These are phyloP conservation scores for Monosporascus sp. DNA, from an alignment of 2,329 filamentous ascomycete species.

Conservation along the genomic window DNA sequence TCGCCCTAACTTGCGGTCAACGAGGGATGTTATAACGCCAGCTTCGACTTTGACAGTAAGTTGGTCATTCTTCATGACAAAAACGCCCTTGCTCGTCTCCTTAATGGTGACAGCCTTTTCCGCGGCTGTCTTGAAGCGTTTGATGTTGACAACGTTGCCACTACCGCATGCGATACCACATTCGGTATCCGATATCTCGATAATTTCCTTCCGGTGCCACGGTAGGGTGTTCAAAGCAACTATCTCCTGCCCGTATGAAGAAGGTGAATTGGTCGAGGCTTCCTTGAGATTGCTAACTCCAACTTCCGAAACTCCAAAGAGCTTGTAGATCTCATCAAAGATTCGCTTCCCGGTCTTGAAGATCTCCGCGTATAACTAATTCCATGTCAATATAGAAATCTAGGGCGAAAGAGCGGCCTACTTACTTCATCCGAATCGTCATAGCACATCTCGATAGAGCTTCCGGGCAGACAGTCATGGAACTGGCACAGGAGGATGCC, in stretches of 20 bases:
- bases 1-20: conserved; percentile 66
- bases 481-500: conserved; percentile 88
- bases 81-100: conserved; percentile 55
- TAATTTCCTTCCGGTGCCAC: conserved; percentile 74
- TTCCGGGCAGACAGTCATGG: conserved; percentile 93
- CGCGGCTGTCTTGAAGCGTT: conserved; percentile 40
- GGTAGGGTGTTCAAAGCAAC: conserved; percentile 79
- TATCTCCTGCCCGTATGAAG: conserved; percentile 29
- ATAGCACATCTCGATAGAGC: conserved; percentile 96
- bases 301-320: conserved; percentile 56
- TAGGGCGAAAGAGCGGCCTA: neutral
- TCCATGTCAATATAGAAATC: neutral
- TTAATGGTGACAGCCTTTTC: conserved; percentile 46
- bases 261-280: too few species aligned
- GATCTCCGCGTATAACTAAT: conserved; percentile 70
- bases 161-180: conserved; percentile 52
- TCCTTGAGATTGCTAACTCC: conserved; percentile 32
- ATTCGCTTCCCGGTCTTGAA: conserved; percentile 72
- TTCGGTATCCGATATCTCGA: conserved; percentile 53
- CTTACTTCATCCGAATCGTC: conserved; percentile 80
- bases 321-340: conserved; percentile 62
- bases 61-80: conserved; percentile 73
- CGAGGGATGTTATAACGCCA: conserved; percentile 78
- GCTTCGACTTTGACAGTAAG: conserved; percentile 66
- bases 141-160: conserved; percentile 47